Base-by-base conservation (phyloP, 352 stramenopile species). In the Phytophthora niederhauseri region DNA sequence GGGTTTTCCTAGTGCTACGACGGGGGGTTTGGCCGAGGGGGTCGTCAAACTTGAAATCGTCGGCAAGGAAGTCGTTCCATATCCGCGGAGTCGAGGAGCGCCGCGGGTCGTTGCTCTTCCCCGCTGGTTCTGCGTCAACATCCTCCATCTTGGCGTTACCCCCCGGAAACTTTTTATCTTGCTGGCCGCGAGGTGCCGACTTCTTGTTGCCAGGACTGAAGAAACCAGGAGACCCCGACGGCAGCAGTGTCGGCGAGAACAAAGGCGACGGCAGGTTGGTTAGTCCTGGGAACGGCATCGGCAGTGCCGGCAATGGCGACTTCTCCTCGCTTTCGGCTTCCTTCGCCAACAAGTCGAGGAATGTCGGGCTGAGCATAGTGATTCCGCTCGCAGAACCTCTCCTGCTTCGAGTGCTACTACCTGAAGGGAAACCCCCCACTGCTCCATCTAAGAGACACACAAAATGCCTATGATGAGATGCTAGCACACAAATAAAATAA, bases 21-120 rank as follows among this genome's bases (percentile, higher is more conserved):
- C 45, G 65, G 51, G 64, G 59, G 34, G 63, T 72, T 38, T 54
- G 24, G 31, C 56, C 55, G 19, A 76, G 54, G 12, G 72, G 56
- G 45, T 78, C 60, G 31, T 89, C 81, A 52, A 89, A 82, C 70
- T 85, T 92, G 65, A 92, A 91, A 60, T 89, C 79, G 20, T 90
- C 83, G 7, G 76, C 78, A n/a, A 92, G 76, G 45, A 91, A 89
- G 22, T 94, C 86, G 28, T 85, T 78, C 81, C 81, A 89, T 82
- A 91, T 83, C 54, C 76, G 72, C 5, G 83, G 80, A 49, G 82
- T 91, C 19, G 74, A 46, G 19, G 59, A 70, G 7, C 55, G 72
- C 46, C 61, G 62, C 17, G 53, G 49, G 5, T 61, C 55, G 15
- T 80, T 49, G 12, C 22, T 66, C 41, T 61, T 74, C 5, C 5